A percentile compares a stretch with the other conserved stretches of the same genome.
These are phyloP conservation scores for Adenanthera pavonina DNA, from an alignment of 306 rosid species.

Conservation along the genomic window DNA sequence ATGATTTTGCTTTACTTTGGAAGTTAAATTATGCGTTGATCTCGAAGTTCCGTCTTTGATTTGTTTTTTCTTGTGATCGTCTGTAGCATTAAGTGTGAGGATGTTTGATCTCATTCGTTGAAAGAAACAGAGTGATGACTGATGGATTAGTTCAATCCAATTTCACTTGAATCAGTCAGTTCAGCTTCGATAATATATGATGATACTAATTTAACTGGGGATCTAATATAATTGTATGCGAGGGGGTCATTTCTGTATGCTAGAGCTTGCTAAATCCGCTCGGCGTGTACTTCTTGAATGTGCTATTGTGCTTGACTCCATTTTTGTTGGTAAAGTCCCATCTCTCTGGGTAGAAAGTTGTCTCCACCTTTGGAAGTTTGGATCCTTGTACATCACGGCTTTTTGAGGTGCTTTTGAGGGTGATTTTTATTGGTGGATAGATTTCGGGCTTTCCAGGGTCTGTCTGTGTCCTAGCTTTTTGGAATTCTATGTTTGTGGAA, in stretches of 20 bases:
- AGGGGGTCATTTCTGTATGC: conserved; percentile 32
- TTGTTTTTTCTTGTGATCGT: conserved; percentile 3
- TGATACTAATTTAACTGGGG: conserved; percentile 7
- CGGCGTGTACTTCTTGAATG: not conserved
- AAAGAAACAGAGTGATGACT: conserved; percentile 33
- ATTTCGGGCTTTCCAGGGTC: conserved; percentile 14
- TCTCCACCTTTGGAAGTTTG: conserved; percentile 20
- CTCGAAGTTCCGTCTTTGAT: conserved; percentile 5
- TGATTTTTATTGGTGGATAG: conserved; percentile 22
- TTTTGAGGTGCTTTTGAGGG: conserved; percentile 14
- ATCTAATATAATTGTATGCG: conserved; percentile 26
- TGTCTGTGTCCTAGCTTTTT: conserved; percentile 6
- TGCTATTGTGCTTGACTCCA: not conserved
- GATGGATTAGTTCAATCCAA: conserved; percentile 33
- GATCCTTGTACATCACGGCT: conserved; percentile 20
- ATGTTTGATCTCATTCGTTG: conserved; percentile 36
- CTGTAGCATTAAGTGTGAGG: conserved; percentile 16
- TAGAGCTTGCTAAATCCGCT: not conserved
- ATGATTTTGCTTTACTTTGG: conserved; percentile 33
- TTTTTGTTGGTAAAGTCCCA: not conserved
- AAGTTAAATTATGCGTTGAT: conserved; percentile 13
- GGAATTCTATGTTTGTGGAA: conserved; percentile 26
- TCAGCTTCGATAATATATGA: conserved; percentile 16
- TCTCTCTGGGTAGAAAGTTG: not conserved
- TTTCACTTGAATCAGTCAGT: conserved; percentile 31